Evolutionary conservation across 805 yeast genomes (phyloP), one percentile per base, ranked within the genome.

Genomic region (Metschnikowia noctiluminum): DNA sequence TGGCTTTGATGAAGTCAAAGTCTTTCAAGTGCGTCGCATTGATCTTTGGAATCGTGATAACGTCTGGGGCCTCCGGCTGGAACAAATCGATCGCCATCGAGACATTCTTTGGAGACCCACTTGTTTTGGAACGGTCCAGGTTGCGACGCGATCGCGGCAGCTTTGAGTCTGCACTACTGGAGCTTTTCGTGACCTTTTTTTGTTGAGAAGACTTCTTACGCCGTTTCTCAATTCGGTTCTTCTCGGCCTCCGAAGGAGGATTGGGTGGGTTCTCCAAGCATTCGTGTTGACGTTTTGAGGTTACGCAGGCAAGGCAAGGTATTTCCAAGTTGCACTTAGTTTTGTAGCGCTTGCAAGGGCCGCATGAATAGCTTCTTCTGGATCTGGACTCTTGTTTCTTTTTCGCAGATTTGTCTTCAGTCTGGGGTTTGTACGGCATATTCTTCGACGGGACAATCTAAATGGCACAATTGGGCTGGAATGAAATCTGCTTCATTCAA

Each of bases 321-420:
- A 63, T 62, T 40, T 64, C 57, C 48, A 76, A 69, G 53, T 79
- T 81, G 61, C 84, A 79, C 56, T 77, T 77, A 57, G 78, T 76
- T 59, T 79, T 79, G 48, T 75, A 73, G n/a, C 65, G 60, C 54
- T 77, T 77, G 54, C 84, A 79, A 2, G 80, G 81, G 1, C 82
- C 83, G 59, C 84, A 79, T 46, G 75, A 74, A 56, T 79, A 79
- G n/a, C 79, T 73, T 38, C 82, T 63, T 50, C 83, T 62, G n/a
- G 51, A 35, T 1, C 56, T 54, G 21, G 49, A 16, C 44, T 51
- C 51, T 11, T 35, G 13, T 30, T 38, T 38, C 40, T 41, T 41
- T 27, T 15, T 15, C 13, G 42, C 13, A 12, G 14, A 11, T 10
- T 21, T 30, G 11, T 35, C 41, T 35, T 12, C 38, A 9, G 45